These are phyloP conservation scores for Cladosporium sp. DNA, from an alignment of 2,329 filamentous ascomycete genomes.

Conservation along the genomic window DNA sequence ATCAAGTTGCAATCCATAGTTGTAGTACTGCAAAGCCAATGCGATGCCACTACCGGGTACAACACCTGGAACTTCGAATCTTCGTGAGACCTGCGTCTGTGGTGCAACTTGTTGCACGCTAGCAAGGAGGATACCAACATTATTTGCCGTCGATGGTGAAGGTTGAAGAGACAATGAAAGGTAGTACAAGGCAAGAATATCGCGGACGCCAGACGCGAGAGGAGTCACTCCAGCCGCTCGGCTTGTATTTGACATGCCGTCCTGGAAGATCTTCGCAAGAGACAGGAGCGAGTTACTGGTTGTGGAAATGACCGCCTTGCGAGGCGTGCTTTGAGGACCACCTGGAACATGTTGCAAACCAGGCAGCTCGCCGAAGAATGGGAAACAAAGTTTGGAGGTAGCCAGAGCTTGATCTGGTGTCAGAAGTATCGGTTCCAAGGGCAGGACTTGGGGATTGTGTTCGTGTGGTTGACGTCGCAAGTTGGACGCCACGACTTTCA, in stretches of 20 bases:
- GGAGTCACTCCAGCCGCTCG: slow-evolving; percentile 28
- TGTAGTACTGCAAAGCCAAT: slow-evolving; percentile 87
- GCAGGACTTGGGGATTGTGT: slow-evolving; percentile 21
- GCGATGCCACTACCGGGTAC: slow-evolving; percentile 80
- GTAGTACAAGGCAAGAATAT: slow-evolving; percentile 93
- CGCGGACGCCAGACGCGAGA: slow-evolving; percentile 71
- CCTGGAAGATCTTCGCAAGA: slow-evolving; percentile 95
- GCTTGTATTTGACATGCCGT: slow-evolving; percentile 78
- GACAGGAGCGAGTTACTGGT: slow-evolving; percentile 95
- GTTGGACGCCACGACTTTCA: slow-evolving; percentile 56
- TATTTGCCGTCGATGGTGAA: slow-evolving; percentile 96
- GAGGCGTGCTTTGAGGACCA: slow-evolving; percentile 60
- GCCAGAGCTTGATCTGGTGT: slow-evolving; percentile 78
- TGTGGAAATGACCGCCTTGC: slow-evolving; percentile 79
- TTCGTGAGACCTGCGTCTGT: slow-evolving; percentile 27
- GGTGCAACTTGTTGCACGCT: slow-evolving; percentile 71
- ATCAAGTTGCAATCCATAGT: slow-evolving; percentile 86
- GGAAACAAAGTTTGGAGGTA: slow-evolving; percentile 79
- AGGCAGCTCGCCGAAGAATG: slow-evolving; percentile 69
- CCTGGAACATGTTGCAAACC: slow-evolving; percentile 64
- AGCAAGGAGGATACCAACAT: slow-evolving; percentile 94
- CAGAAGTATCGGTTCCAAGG: slow-evolving; percentile 66
- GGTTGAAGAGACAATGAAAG: slow-evolving; percentile 89
- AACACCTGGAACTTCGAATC: slow-evolving; percentile 65
- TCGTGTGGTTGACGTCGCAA: slow-evolving; percentile 27